These are phyloP conservation scores for Pseudocercospora fuligena DNA, from an alignment of 2,329 filamentous ascomycete species.

Conservation along the genomic window DNA sequence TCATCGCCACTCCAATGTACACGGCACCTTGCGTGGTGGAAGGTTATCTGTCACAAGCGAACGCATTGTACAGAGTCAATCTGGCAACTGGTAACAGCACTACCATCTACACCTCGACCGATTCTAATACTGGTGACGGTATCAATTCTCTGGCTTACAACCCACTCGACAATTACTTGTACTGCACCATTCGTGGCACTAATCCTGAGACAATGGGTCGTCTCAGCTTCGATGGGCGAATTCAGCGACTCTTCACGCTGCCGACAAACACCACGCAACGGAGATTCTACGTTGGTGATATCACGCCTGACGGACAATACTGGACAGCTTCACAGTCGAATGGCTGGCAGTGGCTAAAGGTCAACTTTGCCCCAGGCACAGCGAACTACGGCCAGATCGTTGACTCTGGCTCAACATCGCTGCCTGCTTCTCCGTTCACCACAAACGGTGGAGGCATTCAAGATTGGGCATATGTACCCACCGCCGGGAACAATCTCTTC, in stretches of 20 bases:
- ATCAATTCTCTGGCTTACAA: constrained; percentile 25
- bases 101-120: constrained; percentile 4
- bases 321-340: constrained; percentile 16
- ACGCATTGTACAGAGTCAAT: constrained; percentile 12
- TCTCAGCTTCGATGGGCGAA: constrained; percentile 16
- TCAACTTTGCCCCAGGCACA: constrained; percentile 17
- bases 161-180: constrained; percentile 21
- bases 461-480: constrained; percentile 22
- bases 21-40: constrained; percentile 13
- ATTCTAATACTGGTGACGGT: background rate
- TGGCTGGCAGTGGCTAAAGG: constrained; percentile 14
- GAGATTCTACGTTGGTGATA: constrained; percentile 17
- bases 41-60: constrained; percentile 18
- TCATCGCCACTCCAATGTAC: constrained; percentile 20
- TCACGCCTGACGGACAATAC: constrained; percentile 19
- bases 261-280: background rate
- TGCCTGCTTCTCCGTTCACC: background rate
- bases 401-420: background rate
- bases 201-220: constrained; percentile 13
- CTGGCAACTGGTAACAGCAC: background rate
- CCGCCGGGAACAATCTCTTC: constrained; percentile 14
- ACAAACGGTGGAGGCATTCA: constrained; percentile 6
- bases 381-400: constrained; percentile 21
- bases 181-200: constrained; percentile 18
- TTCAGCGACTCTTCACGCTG: constrained; percentile 10